Evolutionary conservation across 208 protist species (phyloP).

Genomic region (Acanthamoeba quina): DNA sequence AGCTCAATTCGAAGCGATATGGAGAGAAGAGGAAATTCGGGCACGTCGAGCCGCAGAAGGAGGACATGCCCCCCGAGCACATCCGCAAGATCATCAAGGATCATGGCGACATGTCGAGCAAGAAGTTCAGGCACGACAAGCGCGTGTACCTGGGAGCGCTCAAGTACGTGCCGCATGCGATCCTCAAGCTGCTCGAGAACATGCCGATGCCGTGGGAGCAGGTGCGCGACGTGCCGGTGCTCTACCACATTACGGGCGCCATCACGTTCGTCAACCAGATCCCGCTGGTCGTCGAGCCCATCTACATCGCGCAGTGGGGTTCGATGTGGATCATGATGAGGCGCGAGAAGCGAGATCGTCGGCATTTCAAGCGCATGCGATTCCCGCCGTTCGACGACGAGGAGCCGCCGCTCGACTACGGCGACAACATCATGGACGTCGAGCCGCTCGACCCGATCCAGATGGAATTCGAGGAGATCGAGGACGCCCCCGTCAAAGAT

Average conservation of each 20-base stretch:
- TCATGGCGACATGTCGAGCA: slow-evolving; percentile 99
- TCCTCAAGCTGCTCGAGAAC: slow-evolving; percentile 99
- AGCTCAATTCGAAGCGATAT: slow-evolving; percentile 94
- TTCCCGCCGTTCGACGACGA: slow-evolving; percentile 99
- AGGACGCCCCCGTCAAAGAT: slow-evolving; percentile 97
- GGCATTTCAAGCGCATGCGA: slow-evolving; percentile 98
- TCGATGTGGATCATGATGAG: slow-evolving; percentile 99
- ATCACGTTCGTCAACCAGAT: slow-evolving; percentile 99
- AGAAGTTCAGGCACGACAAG: slow-evolving; percentile 99
- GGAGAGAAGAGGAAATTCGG: slow-evolving; percentile 94
- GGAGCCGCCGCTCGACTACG: slow-evolving; percentile 99
- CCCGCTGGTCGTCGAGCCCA: slow-evolving; percentile 98
- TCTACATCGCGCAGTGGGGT: slow-evolving; percentile 99
- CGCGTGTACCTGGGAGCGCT: slow-evolving; percentile 99
- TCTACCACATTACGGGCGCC: slow-evolving; percentile 99
- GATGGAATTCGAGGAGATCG: slow-evolving; percentile 98
- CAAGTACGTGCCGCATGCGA: slow-evolving; percentile 98
- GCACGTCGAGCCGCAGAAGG: slow-evolving; percentile 91
- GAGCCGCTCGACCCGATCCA: slow-evolving; percentile 96
- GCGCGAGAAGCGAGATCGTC: slow-evolving; percentile 98
- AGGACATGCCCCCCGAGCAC: slow-evolving; percentile 98
- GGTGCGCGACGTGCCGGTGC: slow-evolving; percentile 91
- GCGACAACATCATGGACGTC: slow-evolving; percentile 98
- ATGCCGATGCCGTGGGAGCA: slow-evolving; percentile 99
- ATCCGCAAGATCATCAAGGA: slow-evolving; percentile 99